phyloP scores from a whole-genome alignment of 306 rosid genomes.

The Inga laurina region DNA sequence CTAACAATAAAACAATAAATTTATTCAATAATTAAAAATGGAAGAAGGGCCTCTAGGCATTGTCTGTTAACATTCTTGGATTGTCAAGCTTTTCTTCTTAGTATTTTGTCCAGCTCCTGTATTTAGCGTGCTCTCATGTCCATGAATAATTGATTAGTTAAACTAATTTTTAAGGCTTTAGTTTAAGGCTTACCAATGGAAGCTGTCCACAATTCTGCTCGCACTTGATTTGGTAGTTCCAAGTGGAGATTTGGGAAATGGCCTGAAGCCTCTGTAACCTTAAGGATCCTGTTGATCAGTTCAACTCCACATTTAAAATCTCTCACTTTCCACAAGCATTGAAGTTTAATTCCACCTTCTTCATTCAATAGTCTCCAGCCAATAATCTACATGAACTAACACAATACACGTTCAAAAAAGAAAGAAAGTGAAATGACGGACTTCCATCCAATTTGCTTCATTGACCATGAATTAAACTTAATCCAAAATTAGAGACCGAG shows the following conservation, averaged over 20 bases:
- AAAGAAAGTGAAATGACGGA: not conserved
- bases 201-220: slow-evolving; percentile 82
- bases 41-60: no score
- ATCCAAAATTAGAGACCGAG: not conserved
- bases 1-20: not conserved
- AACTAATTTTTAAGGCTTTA: not conserved
- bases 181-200: slow-evolving; percentile 61
- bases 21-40: not conserved
- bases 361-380: slow-evolving; percentile 85
- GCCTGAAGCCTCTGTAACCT: slow-evolving; percentile 58
- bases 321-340: slow-evolving; percentile 90
- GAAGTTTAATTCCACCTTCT: slow-evolving; percentile 65
- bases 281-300: slow-evolving; percentile 68
- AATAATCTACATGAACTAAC: slow-evolving; percentile 54
- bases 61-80: no score
- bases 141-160: not conserved
- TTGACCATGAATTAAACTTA: not conserved
- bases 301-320: slow-evolving; percentile 76
- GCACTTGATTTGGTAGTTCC: slow-evolving; percentile 81
- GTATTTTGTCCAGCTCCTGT: no score
- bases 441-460: not conserved
- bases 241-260: slow-evolving; percentile 83
- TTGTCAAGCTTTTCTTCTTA: no score
- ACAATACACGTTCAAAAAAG: not conserved
- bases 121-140: not conserved